Base-by-base conservation (phyloP, 2,329 filamentous ascomycete genomes). In the Talaromyces albobiverticillius region DNA sequence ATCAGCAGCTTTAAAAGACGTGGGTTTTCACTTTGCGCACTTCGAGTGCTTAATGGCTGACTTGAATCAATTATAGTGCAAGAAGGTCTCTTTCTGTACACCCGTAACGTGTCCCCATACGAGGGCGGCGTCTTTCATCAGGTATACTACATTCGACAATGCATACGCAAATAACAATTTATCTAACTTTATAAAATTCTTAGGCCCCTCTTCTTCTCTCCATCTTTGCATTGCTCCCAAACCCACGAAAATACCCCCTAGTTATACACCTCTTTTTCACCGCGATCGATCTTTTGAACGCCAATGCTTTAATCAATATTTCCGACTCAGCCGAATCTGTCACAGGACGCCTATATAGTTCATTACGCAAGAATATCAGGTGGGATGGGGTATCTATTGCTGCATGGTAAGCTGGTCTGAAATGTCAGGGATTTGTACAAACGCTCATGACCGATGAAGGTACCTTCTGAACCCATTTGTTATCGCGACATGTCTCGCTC, bases 1-100 rank as follows among this genome's bases (percentile, higher is more conserved):
- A 88, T 97, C 45, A 96, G 90, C 64, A 96, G 93, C 82, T 99
- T 96, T 82, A 97, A 97, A 79, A 84, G 94, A 83, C 79, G 92
- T 95, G 80, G 72, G 87, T 73, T 40, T 25, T 14, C 23, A 49
- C 42, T 52, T 13, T 11, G 43, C 42, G 7, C 3, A 29, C 20
- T 16, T 18, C 25, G 22, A 9, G 25, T 5, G 18, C 11, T 48
- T 29, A 51, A 25, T 16, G 5, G 5, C 53, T 32, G 26, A 49
- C 32, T 18, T 49, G 34, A 42, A 16, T 7, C 59, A 14, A 20
- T 16, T 14, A 1, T 63, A 95, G 90, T 97, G 53, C 93, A 97
- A 79, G 94, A 99, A 75, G 94, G 94, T 18, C 78, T 99, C 55
- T 99, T 96, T 67, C 84, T 99, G 20, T 97, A 97, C 72, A 92